Conservation (phyloP, 805 yeast genomes). For the Wickerhamomyces chambardii region DNA sequence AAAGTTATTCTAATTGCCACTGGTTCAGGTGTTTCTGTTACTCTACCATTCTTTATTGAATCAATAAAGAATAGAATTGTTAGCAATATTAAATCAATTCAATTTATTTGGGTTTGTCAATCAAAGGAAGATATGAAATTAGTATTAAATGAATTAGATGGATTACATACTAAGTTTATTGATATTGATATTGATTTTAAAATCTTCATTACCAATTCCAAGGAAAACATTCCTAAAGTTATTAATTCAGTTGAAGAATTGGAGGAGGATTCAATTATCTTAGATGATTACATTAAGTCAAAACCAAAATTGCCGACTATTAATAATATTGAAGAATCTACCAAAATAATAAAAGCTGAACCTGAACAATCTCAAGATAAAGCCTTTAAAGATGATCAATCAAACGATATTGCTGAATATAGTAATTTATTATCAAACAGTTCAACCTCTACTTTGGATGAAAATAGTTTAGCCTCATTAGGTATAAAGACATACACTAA, state of each 20-base stretch:
- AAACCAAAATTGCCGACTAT: too few relatives aligned
- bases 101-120: conserved; percentile 34
- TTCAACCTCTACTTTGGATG: conserved; percentile 15
- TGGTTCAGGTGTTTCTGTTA: conserved; percentile 46
- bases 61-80: conserved; percentile 7
- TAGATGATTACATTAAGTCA: not conserved
- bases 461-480: not conserved
- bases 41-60: conserved; percentile 31
- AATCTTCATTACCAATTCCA: conserved; percentile 22
- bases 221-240: conserved; percentile 4
- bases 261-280: conserved; percentile 1
- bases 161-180: conserved; percentile 8
- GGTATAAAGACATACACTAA: conserved; percentile 2
- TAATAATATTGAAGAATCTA: too few relatives aligned
- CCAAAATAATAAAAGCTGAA: too few relatives aligned
- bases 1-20: conserved; percentile 31
- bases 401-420: conserved; percentile 1
- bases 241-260: conserved; percentile 4
- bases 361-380: not conserved
- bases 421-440: conserved; percentile 8
- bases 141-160: not conserved
- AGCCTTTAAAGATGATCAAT: not conserved
- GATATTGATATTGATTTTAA: conserved; percentile 8
- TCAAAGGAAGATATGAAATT: not conserved
- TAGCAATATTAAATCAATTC: conserved; percentile 16